Evolutionary conservation across 2,329 filamentous ascomycete species (phyloP).

Genomic region (Lachnellula suecica): DNA sequence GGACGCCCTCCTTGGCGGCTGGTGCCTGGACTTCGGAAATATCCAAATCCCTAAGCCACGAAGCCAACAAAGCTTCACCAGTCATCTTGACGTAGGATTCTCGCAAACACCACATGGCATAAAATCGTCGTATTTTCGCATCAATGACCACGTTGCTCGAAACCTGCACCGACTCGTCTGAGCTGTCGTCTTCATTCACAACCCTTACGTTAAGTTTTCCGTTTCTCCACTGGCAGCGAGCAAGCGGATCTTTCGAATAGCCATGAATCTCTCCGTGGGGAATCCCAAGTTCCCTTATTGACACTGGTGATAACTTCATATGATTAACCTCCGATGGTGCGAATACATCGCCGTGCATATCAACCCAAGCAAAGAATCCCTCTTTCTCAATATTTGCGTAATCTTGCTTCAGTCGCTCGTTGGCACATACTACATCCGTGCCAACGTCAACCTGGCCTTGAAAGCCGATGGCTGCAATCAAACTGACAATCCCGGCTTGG

Average conservation of each 20-base stretch:
- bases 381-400: conserved; percentile 52
- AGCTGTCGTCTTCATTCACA: neutral
- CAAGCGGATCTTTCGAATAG: conserved; percentile 20
- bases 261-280: conserved; percentile 7
- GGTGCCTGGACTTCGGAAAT: conserved; percentile 55
- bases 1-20: conserved; percentile 4
- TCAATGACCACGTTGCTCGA: conserved; percentile 45
- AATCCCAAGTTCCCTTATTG: conserved; percentile 11
- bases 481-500: conserved; percentile 71
- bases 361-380: conserved; percentile 67
- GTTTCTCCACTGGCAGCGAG: conserved; percentile 26
- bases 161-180: conserved; percentile 24
- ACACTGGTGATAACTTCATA: conserved; percentile 48
- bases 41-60: conserved; percentile 70
- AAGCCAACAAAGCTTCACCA: conserved; percentile 72
- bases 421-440: conserved; percentile 73
- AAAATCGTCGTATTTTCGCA: conserved; percentile 67
- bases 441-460: conserved; percentile 53
- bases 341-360: conserved; percentile 72
- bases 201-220: conserved; percentile 16
- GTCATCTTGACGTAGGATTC: conserved; percentile 84
- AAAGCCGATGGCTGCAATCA: conserved; percentile 49
- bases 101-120: conserved; percentile 75
- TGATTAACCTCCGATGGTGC: conserved; percentile 58
- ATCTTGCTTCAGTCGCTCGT: conserved; percentile 66